Evolutionary conservation across 2,329 filamentous ascomycete species (phyloP).

Genomic region (Blastomyces emzantsi): DNA sequence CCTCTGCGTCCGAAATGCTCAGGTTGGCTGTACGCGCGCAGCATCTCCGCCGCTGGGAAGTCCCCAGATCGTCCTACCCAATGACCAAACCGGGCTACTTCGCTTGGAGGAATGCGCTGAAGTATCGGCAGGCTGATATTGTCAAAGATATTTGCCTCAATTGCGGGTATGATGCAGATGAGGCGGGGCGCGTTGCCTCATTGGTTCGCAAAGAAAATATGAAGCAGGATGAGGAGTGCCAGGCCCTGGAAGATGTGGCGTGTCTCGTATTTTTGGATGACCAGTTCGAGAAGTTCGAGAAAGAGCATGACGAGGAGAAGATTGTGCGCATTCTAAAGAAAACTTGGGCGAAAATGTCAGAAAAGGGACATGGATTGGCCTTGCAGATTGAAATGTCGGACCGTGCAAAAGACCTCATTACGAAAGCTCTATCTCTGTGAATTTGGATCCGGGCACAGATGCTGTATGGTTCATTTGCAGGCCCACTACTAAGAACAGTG

Average conservation of each 20-base stretch:
- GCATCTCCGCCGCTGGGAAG: slow-evolving; percentile 79
- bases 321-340: slow-evolving; percentile 61
- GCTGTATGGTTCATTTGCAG: not conserved
- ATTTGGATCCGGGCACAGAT: not conserved
- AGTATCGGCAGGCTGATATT: slow-evolving; percentile 61
- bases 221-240: slow-evolving; percentile 44
- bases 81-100: slow-evolving; percentile 69
- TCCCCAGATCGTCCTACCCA: slow-evolving; percentile 63
- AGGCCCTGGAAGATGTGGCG: slow-evolving; percentile 74
- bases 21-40: slow-evolving; percentile 73
- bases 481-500: not conserved
- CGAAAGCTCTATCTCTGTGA: slow-evolving; percentile 48
- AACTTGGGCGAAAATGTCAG: slow-evolving; percentile 69
- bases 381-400: slow-evolving; percentile 57
- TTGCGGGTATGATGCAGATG: slow-evolving; percentile 43
- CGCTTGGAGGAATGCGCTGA: slow-evolving; percentile 65
- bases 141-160: slow-evolving; percentile 46
- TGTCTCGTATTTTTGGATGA: slow-evolving; percentile 83
- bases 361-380: slow-evolving; percentile 54
- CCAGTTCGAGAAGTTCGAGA: slow-evolving; percentile 73
- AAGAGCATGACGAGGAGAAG: slow-evolving; percentile 66
- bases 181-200: slow-evolving; percentile 55
- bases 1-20: slow-evolving; percentile 56
- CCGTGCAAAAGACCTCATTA: slow-evolving; percentile 52
- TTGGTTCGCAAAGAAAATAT: slow-evolving; percentile 72